phyloP scores from a whole-genome alignment of 2,329 filamentous ascomycete genomes.

The Aspergillus sp. region DNA sequence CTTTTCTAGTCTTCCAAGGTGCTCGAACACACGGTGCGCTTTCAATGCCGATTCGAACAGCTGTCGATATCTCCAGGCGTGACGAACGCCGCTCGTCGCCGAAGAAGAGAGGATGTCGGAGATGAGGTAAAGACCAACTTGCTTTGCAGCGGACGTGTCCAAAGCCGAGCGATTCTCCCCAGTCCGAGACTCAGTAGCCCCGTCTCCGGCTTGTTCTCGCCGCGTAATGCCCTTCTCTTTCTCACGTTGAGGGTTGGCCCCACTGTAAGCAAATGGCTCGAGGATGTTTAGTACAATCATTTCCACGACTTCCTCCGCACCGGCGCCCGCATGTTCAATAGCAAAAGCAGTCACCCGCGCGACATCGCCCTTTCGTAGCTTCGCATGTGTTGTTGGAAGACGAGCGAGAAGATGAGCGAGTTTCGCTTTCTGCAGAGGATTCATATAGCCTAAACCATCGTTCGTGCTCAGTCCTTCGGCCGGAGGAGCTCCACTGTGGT shows the following conservation, averaged over 20 bases:
- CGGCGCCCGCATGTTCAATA: slow-evolving; percentile 79
- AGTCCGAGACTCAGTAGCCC: slow-evolving; percentile 33
- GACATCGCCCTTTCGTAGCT: slow-evolving; percentile 78
- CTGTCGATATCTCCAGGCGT: slow-evolving; percentile 82
- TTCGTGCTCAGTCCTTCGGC: slow-evolving; percentile 37
- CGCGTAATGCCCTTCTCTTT: slow-evolving; percentile 28
- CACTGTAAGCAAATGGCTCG: slow-evolving; percentile 70
- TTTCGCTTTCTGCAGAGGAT: slow-evolving; percentile 79
- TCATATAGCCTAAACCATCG: slow-evolving; percentile 66
- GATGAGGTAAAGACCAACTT: slow-evolving; percentile 79
- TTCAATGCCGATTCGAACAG: slow-evolving; percentile 74
- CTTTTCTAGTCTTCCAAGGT: slow-evolving; percentile 70
- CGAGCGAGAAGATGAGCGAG: slow-evolving; percentile 80
- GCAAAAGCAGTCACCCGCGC: slow-evolving; percentile 85
- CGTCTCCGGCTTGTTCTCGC: slow-evolving; percentile 30
- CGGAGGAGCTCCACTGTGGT: slow-evolving; percentile 41
- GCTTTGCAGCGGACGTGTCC: slow-evolving; percentile 70
- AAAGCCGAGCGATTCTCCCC: slow-evolving; percentile 35
- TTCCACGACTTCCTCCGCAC: slow-evolving; percentile 87
- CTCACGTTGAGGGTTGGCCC: slow-evolving; percentile 61
- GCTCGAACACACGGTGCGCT: slow-evolving; percentile 68
- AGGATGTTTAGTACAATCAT: slow-evolving; percentile 81
- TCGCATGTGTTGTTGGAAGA: slow-evolving; percentile 72
- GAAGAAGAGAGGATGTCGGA: slow-evolving; percentile 79
- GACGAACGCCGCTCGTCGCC: slow-evolving; percentile 70